Percentiles rank a stretch among this genome's conserved stretches.
phyloP scores from a whole-genome alignment of 1,139 yeast species.

The Hemisphaericaspora xylanilytica region DNA sequence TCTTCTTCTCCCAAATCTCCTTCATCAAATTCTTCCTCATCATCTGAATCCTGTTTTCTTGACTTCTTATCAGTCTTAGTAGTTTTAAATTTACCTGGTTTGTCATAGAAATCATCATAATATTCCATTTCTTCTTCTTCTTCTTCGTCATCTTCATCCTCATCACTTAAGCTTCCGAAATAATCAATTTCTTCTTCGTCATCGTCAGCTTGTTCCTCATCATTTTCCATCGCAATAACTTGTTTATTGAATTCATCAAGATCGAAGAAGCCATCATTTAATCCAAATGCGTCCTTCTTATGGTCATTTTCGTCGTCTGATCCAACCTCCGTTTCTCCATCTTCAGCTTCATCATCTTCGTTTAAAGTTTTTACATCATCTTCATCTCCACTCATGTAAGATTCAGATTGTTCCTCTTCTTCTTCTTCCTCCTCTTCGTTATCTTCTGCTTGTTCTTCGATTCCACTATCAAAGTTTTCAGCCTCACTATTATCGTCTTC shows the following conservation, averaged over 20 bases:
- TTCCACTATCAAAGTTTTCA: slow-evolving; percentile 14
- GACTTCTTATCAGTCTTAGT: slow-evolving; percentile 16
- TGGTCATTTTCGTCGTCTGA: slow-evolving; percentile 19
- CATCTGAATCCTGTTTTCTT: slow-evolving; percentile 27
- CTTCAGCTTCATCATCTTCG: slow-evolving; percentile 14
- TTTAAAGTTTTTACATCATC: slow-evolving; percentile 10
- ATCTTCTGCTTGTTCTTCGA: slow-evolving; percentile 19
- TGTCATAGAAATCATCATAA: slow-evolving; percentile 73
- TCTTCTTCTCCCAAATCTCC: slow-evolving; percentile 44
- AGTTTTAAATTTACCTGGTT: slow-evolving; percentile 30
- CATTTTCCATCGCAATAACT: slow-evolving; percentile 68
- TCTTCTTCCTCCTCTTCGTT: slow-evolving; percentile 22
- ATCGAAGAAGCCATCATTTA: slow-evolving; percentile 83
- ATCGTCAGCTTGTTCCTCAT: slow-evolving; percentile 37
- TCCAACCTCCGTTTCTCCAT: slow-evolving; percentile 8
- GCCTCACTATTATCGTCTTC: slow-evolving; percentile 11
- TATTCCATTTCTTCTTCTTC: slow-evolving; percentile 63
- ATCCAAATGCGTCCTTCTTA: slow-evolving; percentile 56
- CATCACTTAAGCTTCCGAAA: slow-evolving; percentile 55
- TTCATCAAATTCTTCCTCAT: slow-evolving; percentile 32
- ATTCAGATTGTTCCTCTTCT: slow-evolving; percentile 13
- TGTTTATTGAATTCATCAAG: slow-evolving; percentile 85
- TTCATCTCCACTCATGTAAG: slow-evolving; percentile 18
- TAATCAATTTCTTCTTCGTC: slow-evolving; percentile 54
- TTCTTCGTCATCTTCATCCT: slow-evolving; percentile 57